Percentiles rank a stretch among this genome's conserved stretches.
Evolutionary conservation across 371 early-diverging fungal genomes (phyloP).

Genomic region (Mortierella sp.): DNA sequence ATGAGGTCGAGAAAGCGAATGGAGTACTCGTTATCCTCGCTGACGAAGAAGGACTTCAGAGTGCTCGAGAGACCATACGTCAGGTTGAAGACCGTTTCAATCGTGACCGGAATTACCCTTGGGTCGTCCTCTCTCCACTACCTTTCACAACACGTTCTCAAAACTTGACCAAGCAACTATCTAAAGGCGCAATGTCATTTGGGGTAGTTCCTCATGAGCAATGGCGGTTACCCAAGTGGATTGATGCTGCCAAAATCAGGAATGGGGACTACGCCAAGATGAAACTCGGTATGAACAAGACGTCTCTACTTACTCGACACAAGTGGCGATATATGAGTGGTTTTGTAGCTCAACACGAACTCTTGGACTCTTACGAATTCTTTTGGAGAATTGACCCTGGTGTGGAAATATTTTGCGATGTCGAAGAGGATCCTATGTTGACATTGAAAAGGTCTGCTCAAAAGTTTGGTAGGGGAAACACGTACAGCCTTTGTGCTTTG

Average conservation of each 20-base stretch:
- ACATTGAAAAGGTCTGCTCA: constrained; percentile 28
- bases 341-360: constrained; percentile 87
- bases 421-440: constrained; percentile 84
- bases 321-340: constrained; percentile 95
- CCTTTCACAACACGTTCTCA: constrained; percentile 57
- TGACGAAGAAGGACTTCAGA: constrained; percentile 66
- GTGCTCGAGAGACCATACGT: constrained; percentile 56
- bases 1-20: constrained; percentile 60
- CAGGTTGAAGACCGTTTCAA: constrained; percentile 65
- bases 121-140: constrained; percentile 61
- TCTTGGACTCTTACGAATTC: constrained; percentile 83
- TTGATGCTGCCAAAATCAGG: constrained; percentile 44
- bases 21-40: constrained; percentile 75
- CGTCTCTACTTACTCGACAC: constrained; percentile 74
- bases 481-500: not conserved
- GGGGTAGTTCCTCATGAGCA: constrained; percentile 59
- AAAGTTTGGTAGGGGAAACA: constrained; percentile 27
- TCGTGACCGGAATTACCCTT: constrained; percentile 60
- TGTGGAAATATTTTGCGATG: constrained; percentile 85
- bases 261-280: constrained; percentile 19
- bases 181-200: constrained; percentile 56
- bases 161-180: constrained; percentile 41
- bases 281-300: constrained; percentile 27
- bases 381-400: constrained; percentile 97
- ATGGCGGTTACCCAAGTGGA: constrained; percentile 62